Evolutionary conservation across 257 asterid species (phyloP).

Genomic region (Ligustrum vulgare): DNA sequence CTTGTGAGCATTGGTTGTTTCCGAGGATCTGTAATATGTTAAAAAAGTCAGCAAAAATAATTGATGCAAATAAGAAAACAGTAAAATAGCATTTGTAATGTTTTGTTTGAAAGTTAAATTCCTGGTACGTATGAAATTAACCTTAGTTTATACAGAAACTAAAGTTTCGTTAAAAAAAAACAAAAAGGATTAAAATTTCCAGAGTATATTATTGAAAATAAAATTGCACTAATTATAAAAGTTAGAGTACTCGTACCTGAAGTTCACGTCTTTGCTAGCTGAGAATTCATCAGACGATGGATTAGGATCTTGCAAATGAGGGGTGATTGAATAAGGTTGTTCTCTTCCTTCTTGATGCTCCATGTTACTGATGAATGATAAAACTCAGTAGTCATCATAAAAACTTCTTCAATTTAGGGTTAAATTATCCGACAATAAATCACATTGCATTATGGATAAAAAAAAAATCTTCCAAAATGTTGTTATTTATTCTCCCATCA

Average conservation of each 20-base stretch:
- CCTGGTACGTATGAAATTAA: too few relatives aligned
- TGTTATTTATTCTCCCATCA: too few relatives aligned
- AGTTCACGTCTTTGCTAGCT: neutral
- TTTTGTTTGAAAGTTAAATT: neutral
- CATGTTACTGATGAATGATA: neutral
- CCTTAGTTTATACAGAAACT: too few relatives aligned
- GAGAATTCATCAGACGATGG: neutral
- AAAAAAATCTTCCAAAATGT: too few relatives aligned
- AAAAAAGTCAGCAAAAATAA: neutral
- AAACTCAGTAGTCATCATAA: neutral
- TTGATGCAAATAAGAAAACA: neutral
- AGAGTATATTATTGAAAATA: neutral
- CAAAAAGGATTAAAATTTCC: neutral
- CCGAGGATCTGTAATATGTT: neutral
- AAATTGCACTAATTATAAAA: neutral
- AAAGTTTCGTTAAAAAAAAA: too few relatives aligned
- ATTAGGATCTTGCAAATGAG: neutral
- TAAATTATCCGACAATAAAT: too few relatives aligned
- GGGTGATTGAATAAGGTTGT: neutral
- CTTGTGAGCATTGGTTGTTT: neutral
- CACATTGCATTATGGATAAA: too few relatives aligned
- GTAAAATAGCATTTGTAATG: neutral
- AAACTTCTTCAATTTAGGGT: neutral
- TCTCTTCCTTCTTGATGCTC: neutral
- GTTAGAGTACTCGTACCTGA: neutral